Evolutionary conservation across 2,329 filamentous ascomycete genomes (phyloP).

Genomic region (Diaporthe sp.): DNA sequence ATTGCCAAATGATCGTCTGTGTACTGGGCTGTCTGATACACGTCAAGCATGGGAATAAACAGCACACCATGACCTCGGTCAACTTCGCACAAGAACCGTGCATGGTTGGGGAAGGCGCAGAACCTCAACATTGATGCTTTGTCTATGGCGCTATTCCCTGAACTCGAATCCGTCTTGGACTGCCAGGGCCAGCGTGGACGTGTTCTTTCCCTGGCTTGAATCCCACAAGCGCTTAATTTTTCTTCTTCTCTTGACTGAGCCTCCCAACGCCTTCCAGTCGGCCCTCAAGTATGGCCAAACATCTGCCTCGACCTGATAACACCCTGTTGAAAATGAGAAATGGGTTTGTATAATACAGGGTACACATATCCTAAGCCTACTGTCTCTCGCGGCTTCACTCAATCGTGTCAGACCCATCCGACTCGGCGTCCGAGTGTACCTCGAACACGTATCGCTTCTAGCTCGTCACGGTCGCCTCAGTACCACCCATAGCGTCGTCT

Average conservation of each 20-base stretch:
- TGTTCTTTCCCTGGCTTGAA: slow-evolving; percentile 4
- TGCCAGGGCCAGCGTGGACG: background rate
- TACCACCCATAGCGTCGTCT: slow-evolving; percentile 55
- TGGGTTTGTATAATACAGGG: slow-evolving; percentile 34
- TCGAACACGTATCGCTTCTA: slow-evolving; percentile 40
- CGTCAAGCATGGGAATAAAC: background rate
- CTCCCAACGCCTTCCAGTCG: slow-evolving; percentile 31
- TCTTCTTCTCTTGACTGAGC: slow-evolving; percentile 11
- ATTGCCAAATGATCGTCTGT: background rate
- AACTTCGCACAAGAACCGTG: background rate
- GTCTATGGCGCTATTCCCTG: slow-evolving; percentile 8
- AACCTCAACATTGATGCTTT: slow-evolving; percentile 18
- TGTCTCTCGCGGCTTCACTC: slow-evolving; percentile 6
- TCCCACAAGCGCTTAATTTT: slow-evolving; percentile 5
- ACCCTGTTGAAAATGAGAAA: slow-evolving; percentile 30
- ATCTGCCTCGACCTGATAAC: slow-evolving; percentile 17
- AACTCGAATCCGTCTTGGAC: slow-evolving; percentile 2
- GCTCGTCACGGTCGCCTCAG: slow-evolving; percentile 55
- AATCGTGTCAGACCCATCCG: slow-evolving; percentile 9
- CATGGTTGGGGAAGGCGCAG: background rate
- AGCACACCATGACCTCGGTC: background rate
- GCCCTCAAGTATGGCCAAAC: slow-evolving; percentile 18
- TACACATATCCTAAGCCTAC: slow-evolving; percentile 3
- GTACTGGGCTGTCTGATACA: background rate
- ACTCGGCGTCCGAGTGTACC: slow-evolving; percentile 10